phyloP scores from a whole-genome alignment of 768 basidiomycete genomes.

The Mycena indigotica region DNA sequence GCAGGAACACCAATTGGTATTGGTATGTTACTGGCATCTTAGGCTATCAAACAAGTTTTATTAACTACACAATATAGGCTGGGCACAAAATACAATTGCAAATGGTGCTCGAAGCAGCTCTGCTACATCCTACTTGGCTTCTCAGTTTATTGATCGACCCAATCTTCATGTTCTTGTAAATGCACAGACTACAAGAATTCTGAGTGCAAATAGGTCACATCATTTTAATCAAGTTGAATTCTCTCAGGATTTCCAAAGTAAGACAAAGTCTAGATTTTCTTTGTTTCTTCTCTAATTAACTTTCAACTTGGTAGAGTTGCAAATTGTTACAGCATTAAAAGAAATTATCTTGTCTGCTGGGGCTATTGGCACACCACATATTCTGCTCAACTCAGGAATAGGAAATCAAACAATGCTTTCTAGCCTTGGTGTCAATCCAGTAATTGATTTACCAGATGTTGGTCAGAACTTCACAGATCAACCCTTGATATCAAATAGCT shows the following conservation, averaged over 20 bases:
- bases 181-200: conserved; percentile 26
- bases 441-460: conserved; percentile 28
- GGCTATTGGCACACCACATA: conserved; percentile 32
- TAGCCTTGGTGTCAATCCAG: conserved; percentile 16
- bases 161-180: conserved; percentile 35
- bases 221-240: conserved; percentile 26
- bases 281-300: neutral
- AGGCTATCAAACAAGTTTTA: neutral
- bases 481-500: conserved; percentile 21
- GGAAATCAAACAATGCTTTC: conserved; percentile 26
- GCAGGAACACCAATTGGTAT: conserved; percentile 36
- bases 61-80: conserved; percentile 24
- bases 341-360: conserved; percentile 39
- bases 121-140: conserved; percentile 34
- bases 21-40: conserved; percentile 18
- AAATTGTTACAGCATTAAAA: conserved; percentile 25
- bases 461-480: conserved; percentile 33
- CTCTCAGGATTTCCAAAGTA: conserved; percentile 19
- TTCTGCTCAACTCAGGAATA: conserved; percentile 34
- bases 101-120: conserved; percentile 33
- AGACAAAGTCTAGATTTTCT: too few relatives aligned
- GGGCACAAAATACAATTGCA: conserved; percentile 29
- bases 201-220: neutral
- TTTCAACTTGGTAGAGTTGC: neutral
- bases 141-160: conserved; percentile 24